A percentile compares a stretch with the other conserved stretches of the same genome.
phyloP scores from a whole-genome alignment of 768 basidiomycete genomes.

The Mrakia hoshinonis region DNA sequence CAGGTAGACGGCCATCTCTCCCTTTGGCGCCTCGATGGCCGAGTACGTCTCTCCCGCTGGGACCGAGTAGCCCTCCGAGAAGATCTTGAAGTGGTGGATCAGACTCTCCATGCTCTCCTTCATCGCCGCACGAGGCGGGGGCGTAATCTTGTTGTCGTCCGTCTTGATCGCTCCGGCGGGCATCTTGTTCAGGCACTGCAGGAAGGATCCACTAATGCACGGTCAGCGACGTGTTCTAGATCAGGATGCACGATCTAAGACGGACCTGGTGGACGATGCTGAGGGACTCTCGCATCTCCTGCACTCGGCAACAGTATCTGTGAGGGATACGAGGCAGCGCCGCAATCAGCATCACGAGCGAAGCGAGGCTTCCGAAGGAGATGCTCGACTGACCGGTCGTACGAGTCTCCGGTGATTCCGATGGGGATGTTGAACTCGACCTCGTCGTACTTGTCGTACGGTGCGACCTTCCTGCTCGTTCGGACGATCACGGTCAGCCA shows the following conservation, averaged over 20 bases:
- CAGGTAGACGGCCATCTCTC: constrained; percentile 97
- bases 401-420: constrained; percentile 93
- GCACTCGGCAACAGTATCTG: constrained; percentile 92
- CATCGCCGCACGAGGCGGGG: constrained; percentile 94
- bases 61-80: constrained; percentile 92
- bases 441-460: constrained; percentile 96
- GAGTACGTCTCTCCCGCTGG: constrained; percentile 80
- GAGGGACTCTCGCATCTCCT: constrained; percentile 93
- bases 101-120: constrained; percentile 98
- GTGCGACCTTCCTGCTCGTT: constrained; percentile 55
- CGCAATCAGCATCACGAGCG: not conserved
- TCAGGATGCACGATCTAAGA: not conserved
- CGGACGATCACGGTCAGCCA: not conserved
- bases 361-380: not conserved
- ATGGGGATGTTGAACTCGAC: constrained; percentile 98
- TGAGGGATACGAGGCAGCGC: constrained; percentile 47
- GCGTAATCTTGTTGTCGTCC: constrained; percentile 94
- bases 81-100: constrained; percentile 99
- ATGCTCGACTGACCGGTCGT: constrained; percentile 33
- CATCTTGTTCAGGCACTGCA: constrained; percentile 91
- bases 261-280: constrained; percentile 69
- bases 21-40: constrained; percentile 97
- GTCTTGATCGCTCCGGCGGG: constrained; percentile 83
- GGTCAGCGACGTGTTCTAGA: not conserved
- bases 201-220: not conserved